Evolutionary conservation across 2,329 filamentous ascomycete species (phyloP).

Genomic region (Chrysoporthe austroafricana): DNA sequence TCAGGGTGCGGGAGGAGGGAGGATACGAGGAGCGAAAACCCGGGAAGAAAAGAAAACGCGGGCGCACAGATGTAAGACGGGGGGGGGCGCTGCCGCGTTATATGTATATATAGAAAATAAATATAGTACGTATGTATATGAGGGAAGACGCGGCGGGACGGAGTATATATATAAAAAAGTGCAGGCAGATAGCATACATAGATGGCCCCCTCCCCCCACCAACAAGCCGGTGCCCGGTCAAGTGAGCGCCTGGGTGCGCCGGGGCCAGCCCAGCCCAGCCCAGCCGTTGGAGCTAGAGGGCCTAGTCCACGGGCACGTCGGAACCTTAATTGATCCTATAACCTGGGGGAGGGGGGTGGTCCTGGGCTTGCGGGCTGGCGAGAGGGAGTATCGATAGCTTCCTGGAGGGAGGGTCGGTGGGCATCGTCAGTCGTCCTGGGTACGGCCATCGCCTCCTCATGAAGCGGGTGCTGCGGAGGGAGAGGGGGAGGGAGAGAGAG

Average conservation of each 20-base stretch:
- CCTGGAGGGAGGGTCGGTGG: too few species aligned
- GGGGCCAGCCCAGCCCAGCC: constrained; percentile 2
- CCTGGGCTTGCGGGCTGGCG: too few species aligned
- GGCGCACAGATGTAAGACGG: too few species aligned
- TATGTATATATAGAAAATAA: neutral
- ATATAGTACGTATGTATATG: neutral
- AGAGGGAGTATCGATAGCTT: too few species aligned
- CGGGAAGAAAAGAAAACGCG: neutral
- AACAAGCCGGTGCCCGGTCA: too few species aligned
- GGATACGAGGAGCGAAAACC: neutral
- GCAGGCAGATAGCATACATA: too few species aligned
- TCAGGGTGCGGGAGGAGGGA: too few species aligned
- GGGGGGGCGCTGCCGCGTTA: neutral
- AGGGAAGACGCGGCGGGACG: too few species aligned
- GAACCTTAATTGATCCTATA: neutral
- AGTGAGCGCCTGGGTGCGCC: neutral
- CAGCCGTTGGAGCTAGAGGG: neutral
- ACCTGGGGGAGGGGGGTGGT: neutral
- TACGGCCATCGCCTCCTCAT: too few species aligned
- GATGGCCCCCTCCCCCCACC: neutral
- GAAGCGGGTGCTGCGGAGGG: too few species aligned
- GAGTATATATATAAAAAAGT: too few species aligned
- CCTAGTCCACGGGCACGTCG: neutral
- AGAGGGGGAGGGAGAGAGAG: neutral
- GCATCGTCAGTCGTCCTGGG: too few species aligned